Evolutionary conservation across 2,329 filamentous ascomycete species (phyloP).

Genomic region (Aspergillus pseudotamarii): DNA sequence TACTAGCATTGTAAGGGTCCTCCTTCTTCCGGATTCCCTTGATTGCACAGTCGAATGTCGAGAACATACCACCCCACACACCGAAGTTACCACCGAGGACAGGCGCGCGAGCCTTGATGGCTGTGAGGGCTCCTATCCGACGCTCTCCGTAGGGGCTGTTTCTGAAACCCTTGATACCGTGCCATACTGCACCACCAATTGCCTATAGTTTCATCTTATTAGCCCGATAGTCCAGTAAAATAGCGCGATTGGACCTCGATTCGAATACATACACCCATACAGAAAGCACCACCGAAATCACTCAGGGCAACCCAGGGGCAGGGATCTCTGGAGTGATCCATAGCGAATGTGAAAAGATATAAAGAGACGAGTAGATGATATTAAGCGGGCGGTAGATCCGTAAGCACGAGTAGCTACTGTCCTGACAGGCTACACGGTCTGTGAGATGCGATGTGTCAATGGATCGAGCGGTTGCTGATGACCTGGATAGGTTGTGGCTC

Average conservation of each 20-base stretch:
- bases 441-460: constrained; percentile 8
- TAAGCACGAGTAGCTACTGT: constrained; percentile 12
- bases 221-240: not conserved
- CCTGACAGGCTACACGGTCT: constrained; percentile 12
- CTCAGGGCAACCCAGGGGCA: constrained; percentile 96
- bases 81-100: constrained; percentile 98
- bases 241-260: not conserved
- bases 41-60: constrained; percentile 92
- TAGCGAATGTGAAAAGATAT: constrained; percentile 40
- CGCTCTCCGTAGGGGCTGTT: constrained; percentile 91
- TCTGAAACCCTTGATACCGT: constrained; percentile 92
- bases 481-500: not conserved
- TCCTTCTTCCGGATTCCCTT: constrained; percentile 96
- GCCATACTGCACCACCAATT: constrained; percentile 85
- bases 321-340: constrained; percentile 96
- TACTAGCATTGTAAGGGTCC: constrained; percentile 92
- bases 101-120: constrained; percentile 94
- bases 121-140: constrained; percentile 92
- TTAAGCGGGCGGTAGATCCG: constrained; percentile 3
- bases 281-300: constrained; percentile 96
- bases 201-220: constrained; percentile 51
- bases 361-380: constrained; percentile 3
- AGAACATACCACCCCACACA: constrained; percentile 95
- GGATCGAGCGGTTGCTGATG: constrained; percentile 4
- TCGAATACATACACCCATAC: constrained; percentile 77